Evolutionary conservation across 1,139 yeast species (phyloP).

Genomic region (Hemisphaericaspora xylanilytica): DNA sequence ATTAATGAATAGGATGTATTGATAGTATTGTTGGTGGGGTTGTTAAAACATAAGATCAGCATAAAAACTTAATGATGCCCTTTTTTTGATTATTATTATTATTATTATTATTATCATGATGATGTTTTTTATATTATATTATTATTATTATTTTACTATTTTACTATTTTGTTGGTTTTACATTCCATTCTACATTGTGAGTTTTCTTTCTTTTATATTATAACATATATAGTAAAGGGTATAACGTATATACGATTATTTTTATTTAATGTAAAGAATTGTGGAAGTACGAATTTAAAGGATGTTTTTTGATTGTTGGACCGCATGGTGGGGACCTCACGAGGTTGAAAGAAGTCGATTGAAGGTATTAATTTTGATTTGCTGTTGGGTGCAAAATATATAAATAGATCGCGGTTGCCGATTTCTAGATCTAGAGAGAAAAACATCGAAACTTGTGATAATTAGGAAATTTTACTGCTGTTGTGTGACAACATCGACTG

Average conservation of each 20-base stretch:
- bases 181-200: background rate
- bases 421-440: too few relatives aligned
- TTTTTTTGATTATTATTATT: background rate
- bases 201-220: background rate
- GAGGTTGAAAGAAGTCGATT: too few relatives aligned
- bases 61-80: background rate
- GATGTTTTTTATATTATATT: slow-evolving; percentile 2
- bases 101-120: slow-evolving; percentile 1
- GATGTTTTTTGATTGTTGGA: too few relatives aligned
- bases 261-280: background rate
- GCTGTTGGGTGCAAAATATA: too few relatives aligned
- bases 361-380: too few relatives aligned
- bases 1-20: slow-evolving; percentile 16
- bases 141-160: background rate
- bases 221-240: background rate
- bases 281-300: background rate
- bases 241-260: background rate
- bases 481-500: too few relatives aligned
- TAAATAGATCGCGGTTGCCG: too few relatives aligned
- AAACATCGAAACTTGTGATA: too few relatives aligned
- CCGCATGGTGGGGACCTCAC: too few relatives aligned
- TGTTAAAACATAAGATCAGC: background rate
- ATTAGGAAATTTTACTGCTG: too few relatives aligned
- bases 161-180: background rate
- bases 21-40: background rate